Conservation (phyloP, 306 rosid species). For the Malus orientalis region DNA sequence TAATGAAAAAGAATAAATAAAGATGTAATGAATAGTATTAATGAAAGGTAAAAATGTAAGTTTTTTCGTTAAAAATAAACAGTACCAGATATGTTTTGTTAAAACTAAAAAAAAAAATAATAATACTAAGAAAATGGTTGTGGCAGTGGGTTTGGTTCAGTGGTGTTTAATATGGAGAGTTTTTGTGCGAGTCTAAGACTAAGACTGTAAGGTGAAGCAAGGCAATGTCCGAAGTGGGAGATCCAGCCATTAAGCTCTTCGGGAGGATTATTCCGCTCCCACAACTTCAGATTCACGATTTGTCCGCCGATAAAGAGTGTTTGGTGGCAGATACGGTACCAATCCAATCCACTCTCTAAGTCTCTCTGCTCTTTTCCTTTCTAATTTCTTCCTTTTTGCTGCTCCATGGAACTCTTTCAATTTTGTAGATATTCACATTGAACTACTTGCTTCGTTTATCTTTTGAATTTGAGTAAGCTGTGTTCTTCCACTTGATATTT, state of each 20-base stretch:
- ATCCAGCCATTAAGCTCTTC: conserved; percentile 51
- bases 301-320: conserved; percentile 15
- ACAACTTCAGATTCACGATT: not conserved
- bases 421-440: not conserved
- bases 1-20: too few relatives aligned
- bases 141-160: too few relatives aligned
- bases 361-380: not conserved
- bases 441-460: not conserved
- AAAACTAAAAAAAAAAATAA: too few relatives aligned
- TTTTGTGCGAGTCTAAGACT: not conserved
- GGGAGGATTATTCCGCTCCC: conserved; percentile 33
- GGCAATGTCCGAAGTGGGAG: conserved; percentile 36
- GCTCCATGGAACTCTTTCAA: conserved; percentile 6
- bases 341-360: not conserved
- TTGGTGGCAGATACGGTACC: conserved; percentile 4
- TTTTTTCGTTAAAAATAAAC: too few relatives aligned
- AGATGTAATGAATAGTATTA: fast-evolving
- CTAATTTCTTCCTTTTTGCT: not conserved
- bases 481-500: not conserved
- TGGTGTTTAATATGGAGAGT: not conserved
- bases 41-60: too few relatives aligned
- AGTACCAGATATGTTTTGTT: fast-evolving
- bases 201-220: not conserved
- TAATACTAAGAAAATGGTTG: too few relatives aligned
- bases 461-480: not conserved